phyloP scores from a whole-genome alignment of 805 yeast genomes.

The Wickerhamomyces bovis region DNA sequence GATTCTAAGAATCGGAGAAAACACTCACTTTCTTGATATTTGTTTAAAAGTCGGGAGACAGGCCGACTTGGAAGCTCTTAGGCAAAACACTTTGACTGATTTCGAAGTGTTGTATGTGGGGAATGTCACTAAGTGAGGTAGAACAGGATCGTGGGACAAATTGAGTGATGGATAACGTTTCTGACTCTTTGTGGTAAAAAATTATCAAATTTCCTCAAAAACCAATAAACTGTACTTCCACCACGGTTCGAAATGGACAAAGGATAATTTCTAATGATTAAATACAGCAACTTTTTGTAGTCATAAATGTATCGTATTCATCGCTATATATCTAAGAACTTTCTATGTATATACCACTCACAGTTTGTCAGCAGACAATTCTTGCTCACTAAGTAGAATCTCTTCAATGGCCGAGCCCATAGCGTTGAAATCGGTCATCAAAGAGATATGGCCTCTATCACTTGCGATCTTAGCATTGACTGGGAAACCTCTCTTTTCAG shows the following conservation, averaged over 20 bases:
- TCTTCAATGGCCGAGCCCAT: conserved; percentile 69
- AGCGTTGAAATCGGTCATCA: conserved; percentile 67
- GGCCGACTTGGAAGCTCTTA: neutral
- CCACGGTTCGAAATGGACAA: too few relatives aligned
- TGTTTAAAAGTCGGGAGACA: neutral
- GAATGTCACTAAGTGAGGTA: neutral
- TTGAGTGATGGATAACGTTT: neutral
- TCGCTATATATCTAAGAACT: too few relatives aligned
- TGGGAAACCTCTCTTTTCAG: conserved; percentile 67
- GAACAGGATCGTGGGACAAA: neutral
- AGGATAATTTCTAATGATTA: too few relatives aligned
- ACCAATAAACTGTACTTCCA: too few relatives aligned
- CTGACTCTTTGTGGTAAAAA: neutral
- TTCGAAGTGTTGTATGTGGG: neutral
- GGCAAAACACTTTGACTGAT: neutral
- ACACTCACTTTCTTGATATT: neutral
- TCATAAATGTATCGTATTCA: too few relatives aligned
- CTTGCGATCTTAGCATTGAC: conserved; percentile 63
- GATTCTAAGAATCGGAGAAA: neutral
- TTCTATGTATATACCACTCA: too few relatives aligned
- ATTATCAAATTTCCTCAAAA: neutral
- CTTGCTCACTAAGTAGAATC: conserved; percentile 51
- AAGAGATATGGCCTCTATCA: conserved; percentile 69
- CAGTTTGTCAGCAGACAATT: too few relatives aligned
- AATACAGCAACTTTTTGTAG: too few relatives aligned